Evolutionary conservation across 2,329 filamentous ascomycete species (phyloP), one percentile per base, ranked within the genome.

Genomic region (Colletotrichum lupini): DNA sequence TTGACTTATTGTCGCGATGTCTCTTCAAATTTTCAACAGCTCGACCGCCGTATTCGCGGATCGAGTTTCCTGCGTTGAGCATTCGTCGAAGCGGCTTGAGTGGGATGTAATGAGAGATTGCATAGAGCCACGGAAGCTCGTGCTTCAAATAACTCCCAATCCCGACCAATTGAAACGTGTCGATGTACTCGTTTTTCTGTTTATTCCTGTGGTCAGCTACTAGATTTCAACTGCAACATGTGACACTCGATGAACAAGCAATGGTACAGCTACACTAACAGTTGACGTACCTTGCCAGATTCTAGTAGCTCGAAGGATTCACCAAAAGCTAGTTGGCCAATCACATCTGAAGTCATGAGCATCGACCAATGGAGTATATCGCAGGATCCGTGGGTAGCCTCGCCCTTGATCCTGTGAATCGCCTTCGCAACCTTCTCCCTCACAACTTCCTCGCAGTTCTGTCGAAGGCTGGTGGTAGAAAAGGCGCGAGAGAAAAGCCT

Each of bases 11-110:
- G 4, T 56, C 37, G 14, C 53, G 28, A 14, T 57, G 56, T 2
- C 35, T 68, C 6, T 37, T 56, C 2, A 73, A 4, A 28, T 73
- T 70, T 35, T 70, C 61, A 1, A 73, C 67, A 4, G 66, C 66
- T 14, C 57, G 68, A 3, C 37, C 16, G 22, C 71, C 57, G 3
- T 72, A 71, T 6, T 22, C 26, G 1, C 14, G 30, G 22, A 71
- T 61, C 12, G 53, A 55, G 6, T 26, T 12, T 28, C 57, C 49
- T 2, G 60, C 58, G 30, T 57, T 58, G 46, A 56, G 52, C 4
- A 71, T 5, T 2, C 28, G 28, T 26, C 52, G 46, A n/a, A 58
- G 37, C 2, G 60, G 37, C 4, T 32, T 49, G 7, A 37, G 19
- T 14, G 55, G 55, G 8, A 71, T n/a, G 6, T 53, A 52, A 4